Evolutionary conservation across 2,329 filamentous ascomycete species (phyloP), one percentile per base, ranked within the genome.

Genomic region (Aspergillus awamori): DNA sequence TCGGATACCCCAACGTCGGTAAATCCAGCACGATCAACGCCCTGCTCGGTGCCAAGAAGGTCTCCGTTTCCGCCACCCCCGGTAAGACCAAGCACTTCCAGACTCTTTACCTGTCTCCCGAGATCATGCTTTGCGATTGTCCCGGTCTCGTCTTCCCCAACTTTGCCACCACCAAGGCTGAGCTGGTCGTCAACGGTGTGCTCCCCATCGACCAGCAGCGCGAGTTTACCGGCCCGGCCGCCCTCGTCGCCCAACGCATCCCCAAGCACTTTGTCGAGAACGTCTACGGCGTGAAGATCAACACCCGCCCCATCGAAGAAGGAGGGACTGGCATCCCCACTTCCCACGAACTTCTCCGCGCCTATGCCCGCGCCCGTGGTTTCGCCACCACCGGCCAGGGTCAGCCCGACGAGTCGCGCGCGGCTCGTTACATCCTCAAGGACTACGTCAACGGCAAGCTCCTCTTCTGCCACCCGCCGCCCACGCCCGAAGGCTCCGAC

Each of bases 51-150:
- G 89, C 95, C 58, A 99, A 98, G 82, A 99, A 98, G 80, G 95
- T 99, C 5, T 98, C 94, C 0, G 96, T 99, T 41, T 99, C 95
- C 15, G 90, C 94, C 13, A 99, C 95, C 1, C 95, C 95, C 4
- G 95, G 95, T 75, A 99, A 99, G 81, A 99, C 95, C 13, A 99
- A 99, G 82, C 95, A 99, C 73, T 99, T 99, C 81, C 95, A 99
- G 78, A 99, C 95, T 1, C 95, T 99, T 61, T 93, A 97, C 74
- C 86, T 99, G 33, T 95, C 91, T 61, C 90, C 95, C 1, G 87
- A 88, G 61, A 92, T 99, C 64, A 86, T 98, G 51, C 86, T 99
- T 6, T 98, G 95, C 78, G 95, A 99, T 87, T 99, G 95, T 74
- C 95, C 95, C 8, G 95, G 95, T 89, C 88, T 99, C 20, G 96